Evolutionary conservation across 106 monocot genomes (phyloP).

Genomic region (Acorus calamus): DNA sequence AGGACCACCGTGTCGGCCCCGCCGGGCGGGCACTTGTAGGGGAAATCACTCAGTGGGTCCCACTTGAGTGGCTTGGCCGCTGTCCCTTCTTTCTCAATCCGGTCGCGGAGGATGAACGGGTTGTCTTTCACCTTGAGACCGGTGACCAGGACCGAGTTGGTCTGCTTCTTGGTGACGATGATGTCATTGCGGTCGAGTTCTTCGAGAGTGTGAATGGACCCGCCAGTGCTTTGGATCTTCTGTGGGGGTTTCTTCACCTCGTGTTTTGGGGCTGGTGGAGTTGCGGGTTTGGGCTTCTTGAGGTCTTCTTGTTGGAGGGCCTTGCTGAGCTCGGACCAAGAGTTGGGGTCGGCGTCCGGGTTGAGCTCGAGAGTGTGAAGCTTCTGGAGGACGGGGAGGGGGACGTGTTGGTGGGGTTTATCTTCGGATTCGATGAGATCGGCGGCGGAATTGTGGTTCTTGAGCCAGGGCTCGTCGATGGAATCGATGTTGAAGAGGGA

Average conservation of each 20-base stretch:
- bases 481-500: constrained; percentile 73
- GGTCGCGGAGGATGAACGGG: constrained; percentile 66
- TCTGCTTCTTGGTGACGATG: neutral
- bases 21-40: constrained; percentile 48
- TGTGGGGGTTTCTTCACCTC: too few relatives aligned
- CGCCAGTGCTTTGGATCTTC: constrained; percentile 5
- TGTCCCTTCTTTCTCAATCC: constrained; percentile 24
- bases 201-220: constrained; percentile 18
- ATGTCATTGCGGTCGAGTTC: constrained; percentile 9
- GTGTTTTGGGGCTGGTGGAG: neutral
- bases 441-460: constrained; percentile 15
- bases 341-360: constrained; percentile 27
- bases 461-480: constrained; percentile 80
- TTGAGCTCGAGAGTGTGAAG: constrained; percentile 48
- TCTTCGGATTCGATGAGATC: constrained; percentile 10
- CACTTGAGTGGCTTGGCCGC: constrained; percentile 23
- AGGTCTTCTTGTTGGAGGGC: constrained; percentile 50
- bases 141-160: constrained; percentile 13
- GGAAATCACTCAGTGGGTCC: constrained; percentile 66
- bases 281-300: constrained; percentile 11
- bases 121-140: constrained; percentile 49
- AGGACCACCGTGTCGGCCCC: constrained; percentile 57
- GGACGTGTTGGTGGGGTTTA: constrained; percentile 22
- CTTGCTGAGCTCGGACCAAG: constrained; percentile 94
- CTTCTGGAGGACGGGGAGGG: constrained; percentile 60